Evolutionary conservation across 2,329 filamentous ascomycete species (phyloP), one percentile per base, ranked within the genome.

Genomic region (Epichloe typhina): DNA sequence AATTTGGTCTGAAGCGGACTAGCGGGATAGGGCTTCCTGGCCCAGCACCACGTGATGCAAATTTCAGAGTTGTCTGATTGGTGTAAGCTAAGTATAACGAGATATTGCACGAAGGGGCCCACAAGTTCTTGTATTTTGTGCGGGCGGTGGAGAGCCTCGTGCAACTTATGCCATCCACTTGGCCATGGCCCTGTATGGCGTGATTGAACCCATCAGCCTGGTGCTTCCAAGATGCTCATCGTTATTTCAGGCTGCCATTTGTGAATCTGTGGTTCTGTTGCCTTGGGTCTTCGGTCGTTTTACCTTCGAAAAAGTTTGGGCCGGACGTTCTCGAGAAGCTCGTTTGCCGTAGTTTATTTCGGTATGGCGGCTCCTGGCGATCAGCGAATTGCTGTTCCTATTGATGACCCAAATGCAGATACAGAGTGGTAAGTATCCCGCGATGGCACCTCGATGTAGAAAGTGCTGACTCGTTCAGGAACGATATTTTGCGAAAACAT

Each of bases 401-500:
- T 98, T 58, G 88, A 95, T 64, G 84, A 97, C 64, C 91, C 91
- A 35, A 95, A 97, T 64, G 93, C 89, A 55, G 93, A 98, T 66
- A 98, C 93, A 56, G 93, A 98, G 83, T 98, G 93, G 93, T 90
- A 72, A 53, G 61, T 55, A 38, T 54, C 59, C 58, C 58, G 61
- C 57, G 55, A 58, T 47, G 45, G 47, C 49, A 46, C 21, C 35
- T 46, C 48, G 43, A 53, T 35, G 43, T 42, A 36, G 23, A 49
- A 19, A 31, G 46, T 33, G 45, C 59, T 66, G 53, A 67, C 57
- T 54, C 54, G 47, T 37, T 51, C 56, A 96, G 90, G 90, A 98
- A 98, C 66, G 93, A 98, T 59, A 98, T 98, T 62, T 82, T 98
- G 52, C 87, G 93, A 59, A 94, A 95, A 68, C 89, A 98, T 73